Base-by-base conservation (phyloP, 371 early-diverging fungal genomes). In the Mucor ambiguus region DNA sequence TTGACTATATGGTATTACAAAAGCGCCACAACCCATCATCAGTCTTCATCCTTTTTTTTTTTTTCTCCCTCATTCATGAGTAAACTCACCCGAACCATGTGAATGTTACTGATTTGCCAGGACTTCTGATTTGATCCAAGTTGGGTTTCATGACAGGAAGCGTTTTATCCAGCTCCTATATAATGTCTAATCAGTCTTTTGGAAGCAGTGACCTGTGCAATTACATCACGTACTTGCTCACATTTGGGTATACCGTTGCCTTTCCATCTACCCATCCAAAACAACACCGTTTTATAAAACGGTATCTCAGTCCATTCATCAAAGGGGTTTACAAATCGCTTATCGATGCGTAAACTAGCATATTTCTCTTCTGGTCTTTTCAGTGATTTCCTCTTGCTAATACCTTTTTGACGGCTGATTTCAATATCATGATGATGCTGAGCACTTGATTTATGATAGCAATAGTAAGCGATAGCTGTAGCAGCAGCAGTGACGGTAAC, bases 61-160 rank as follows among this genome's bases (percentile, higher is more conserved):
- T 48, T 1, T 44, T 49, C 9, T 52, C 5, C 1, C 18, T 11
- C 14, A 41, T 24, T 41, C n/a, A 41, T 58, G n/a, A 18, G 24
- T 49, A 32, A 24, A 32, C 32, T 73, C 73, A 76, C 81, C 81
- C 81, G 30, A 78, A 77, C 83, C 85, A 77, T 61, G 81, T 82
- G 72, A 85, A 68, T 63, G 82, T 72, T 60, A 77, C 60, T 70
- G 70, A 69, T 68, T 61, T 41, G 9, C 18, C 18, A 44, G 29
- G 29, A 9, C 33, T 33, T 52, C 57, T 57, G 20, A 61, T 58
- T 48, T 57, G 29, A 32, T 49, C 46, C 22, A 72, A 70, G 55
- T 81, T 67, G 18, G 89, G 89, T 60, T 66, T 69, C 20, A 75
- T 67, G 30, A 82, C 74, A 29, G 89, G 89, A 16, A 87, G 64